phyloP scores from a whole-genome alignment of 2,329 filamentous ascomycete genomes.

The Cladosporium sp. region DNA sequence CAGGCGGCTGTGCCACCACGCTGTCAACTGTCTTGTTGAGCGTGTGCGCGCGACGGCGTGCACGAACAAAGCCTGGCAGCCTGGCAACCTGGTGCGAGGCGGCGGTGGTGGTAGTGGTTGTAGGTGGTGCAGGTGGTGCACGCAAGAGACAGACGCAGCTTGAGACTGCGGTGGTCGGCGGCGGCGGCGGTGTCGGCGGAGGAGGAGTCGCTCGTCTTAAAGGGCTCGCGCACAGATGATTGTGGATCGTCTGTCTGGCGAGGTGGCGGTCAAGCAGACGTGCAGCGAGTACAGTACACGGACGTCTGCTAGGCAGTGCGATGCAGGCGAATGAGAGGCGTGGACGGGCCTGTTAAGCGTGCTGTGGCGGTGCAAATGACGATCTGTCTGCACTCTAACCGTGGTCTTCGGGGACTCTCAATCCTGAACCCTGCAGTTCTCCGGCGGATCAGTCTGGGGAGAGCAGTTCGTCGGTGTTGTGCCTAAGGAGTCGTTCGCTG shows the following conservation, averaged over 20 bases:
- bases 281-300: constrained; percentile 9
- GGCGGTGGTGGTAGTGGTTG: neutral
- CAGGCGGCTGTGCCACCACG: constrained; percentile 11
- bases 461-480: neutral
- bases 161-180: neutral
- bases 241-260: neutral
- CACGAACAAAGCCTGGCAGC: constrained; percentile 14
- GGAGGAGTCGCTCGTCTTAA: neutral
- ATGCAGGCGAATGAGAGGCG: neutral
- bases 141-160: neutral
- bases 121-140: neutral
- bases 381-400: constrained; percentile 9
- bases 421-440: neutral
- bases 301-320: constrained; percentile 7
- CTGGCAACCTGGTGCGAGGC: constrained; percentile 10
- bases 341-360: neutral
- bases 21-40: constrained; percentile 18
- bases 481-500: neutral
- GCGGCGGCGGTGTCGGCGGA: neutral
- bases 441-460: constrained; percentile 10
- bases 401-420: constrained; percentile 13
- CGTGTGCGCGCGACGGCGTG: neutral
- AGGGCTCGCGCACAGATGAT: neutral
- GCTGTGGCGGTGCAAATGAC: constrained; percentile 15
- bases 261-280: constrained; percentile 6